Evolutionary conservation across 768 basidiomycete species (phyloP), one percentile per base, ranked within the genome.

Genomic region (Gyrodon lividus): DNA sequence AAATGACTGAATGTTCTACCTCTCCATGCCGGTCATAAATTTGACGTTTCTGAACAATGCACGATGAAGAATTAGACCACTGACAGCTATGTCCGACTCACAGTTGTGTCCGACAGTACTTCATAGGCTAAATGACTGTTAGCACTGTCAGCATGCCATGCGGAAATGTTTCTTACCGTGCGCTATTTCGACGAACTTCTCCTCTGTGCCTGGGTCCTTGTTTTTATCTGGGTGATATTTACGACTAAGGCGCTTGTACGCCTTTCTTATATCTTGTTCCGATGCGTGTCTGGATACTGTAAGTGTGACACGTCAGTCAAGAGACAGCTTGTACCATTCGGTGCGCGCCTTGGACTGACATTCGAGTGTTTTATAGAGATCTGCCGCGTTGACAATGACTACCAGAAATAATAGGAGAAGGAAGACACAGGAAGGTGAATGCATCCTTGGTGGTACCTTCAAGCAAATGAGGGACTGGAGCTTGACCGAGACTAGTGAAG

Each of bases 221-320:
- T 95, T 97, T 76, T 96, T 97, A 77, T 99, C 96, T 0, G 96
- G 96, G 63, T 98, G 95, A 50, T 80, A 92, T 72, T 86, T 91
- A 61, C 84, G 84, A 68, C 91, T 92, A 16, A 95, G 76, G 60
- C 83, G 84, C 69, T 93, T 93, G 73, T 97, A 98, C 3, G 94
- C 92, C 58, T 89, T 87, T 69, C 88, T 82, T 66, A 98, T 92
- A 63, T 96, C 93, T 63, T 83, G 84, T 39, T 94, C 90, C 33
- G 87, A 86, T 13, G 93, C 92, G 39, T 89, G 86, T 58, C 74
- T 83, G 61, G 83, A 81, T 40, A 96, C 78, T 80, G 56, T 17
- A 49, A 24, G 38, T 24, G 44, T 52, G 50, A 46, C 41, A 48
- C n/a, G 45, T 66, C 50, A 66, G 57, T 51, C 56, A 63, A 56